Evolutionary conservation across 176 grass and related monocot genomes (phyloP).

Genomic region (Cenchrus fungigraminus): DNA sequence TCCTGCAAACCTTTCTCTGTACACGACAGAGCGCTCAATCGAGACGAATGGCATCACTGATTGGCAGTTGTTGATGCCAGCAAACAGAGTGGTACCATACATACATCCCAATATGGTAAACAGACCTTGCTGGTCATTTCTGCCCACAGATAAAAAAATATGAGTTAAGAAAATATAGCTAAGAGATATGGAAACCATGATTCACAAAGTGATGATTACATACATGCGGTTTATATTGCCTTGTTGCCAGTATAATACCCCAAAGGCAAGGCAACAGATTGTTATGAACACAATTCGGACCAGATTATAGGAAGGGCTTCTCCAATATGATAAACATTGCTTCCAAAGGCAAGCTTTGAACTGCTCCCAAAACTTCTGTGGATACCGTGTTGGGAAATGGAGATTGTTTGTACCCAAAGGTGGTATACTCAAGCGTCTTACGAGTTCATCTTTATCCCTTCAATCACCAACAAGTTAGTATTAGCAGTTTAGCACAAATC

Average conservation of each 20-base stretch:
- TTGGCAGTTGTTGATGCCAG: constrained; percentile 62
- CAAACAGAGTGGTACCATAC: constrained; percentile 51
- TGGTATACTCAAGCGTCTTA: constrained; percentile 52
- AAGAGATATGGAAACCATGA: neutral
- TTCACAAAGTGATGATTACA: constrained; percentile 18
- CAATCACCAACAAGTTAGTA: constrained; percentile 30
- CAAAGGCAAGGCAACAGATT: constrained; percentile 18
- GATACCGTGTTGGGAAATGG: constrained; percentile 57
- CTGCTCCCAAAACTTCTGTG: constrained; percentile 65
- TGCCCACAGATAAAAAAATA: constrained; percentile 23
- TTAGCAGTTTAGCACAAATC: neutral
- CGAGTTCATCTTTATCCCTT: constrained; percentile 65
- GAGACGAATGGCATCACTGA: constrained; percentile 66
- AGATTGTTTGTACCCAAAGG: constrained; percentile 48
- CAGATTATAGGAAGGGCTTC: constrained; percentile 77
- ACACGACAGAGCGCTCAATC: constrained; percentile 64
- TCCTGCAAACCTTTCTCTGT: constrained; percentile 81
- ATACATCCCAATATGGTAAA: constrained; percentile 81
- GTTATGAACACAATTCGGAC: constrained; percentile 59
- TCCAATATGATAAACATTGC: constrained; percentile 81
- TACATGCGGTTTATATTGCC: constrained; percentile 63
- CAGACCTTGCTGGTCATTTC: constrained; percentile 67
- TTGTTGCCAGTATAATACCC: constrained; percentile 59
- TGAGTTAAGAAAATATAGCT: constrained; percentile 1
- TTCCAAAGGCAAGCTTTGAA: constrained; percentile 89